Conservation (phyloP, 148 eudicot species). For the Rhododendron simsii region DNA sequence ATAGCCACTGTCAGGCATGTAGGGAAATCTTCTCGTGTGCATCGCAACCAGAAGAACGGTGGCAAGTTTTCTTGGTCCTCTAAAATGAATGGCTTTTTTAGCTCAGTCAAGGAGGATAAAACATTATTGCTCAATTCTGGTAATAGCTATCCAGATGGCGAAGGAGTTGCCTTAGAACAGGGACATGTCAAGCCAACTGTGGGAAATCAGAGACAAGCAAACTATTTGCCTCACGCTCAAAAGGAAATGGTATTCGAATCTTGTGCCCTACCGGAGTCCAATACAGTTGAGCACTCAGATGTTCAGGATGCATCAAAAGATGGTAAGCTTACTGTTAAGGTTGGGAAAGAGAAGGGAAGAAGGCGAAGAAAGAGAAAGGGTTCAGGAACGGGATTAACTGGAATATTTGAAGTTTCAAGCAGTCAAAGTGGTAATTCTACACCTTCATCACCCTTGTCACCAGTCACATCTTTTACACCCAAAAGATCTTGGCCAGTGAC, state of each 20-base stretch:
- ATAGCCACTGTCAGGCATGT: constrained; percentile 18
- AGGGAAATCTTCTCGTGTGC: constrained; percentile 24
- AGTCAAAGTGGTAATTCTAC: constrained; percentile 94
- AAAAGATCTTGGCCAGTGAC: constrained; percentile 31
- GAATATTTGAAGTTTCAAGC: constrained; percentile 67
- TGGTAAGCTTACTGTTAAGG: constrained; percentile 52
- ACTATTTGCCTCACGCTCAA: constrained; percentile 9
- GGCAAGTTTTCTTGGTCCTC: constrained; percentile 20
- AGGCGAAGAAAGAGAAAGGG: constrained; percentile 61
- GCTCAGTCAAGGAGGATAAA: constrained; percentile 24
- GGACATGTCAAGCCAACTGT: constrained; percentile 11
- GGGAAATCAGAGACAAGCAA: constrained; percentile 12
- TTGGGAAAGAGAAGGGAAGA: constrained; percentile 59
- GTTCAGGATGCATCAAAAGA: constrained; percentile 29
- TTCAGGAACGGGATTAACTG: constrained; percentile 32
- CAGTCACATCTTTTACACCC: constrained; percentile 39
- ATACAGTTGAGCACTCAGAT: constrained; percentile 26
- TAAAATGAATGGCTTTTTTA: constrained; percentile 23
- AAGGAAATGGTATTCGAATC: constrained; percentile 15
- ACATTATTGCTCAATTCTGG: constrained; percentile 11
- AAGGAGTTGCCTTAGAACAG: constrained; percentile 14
- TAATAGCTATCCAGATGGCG: constrained; percentile 13
- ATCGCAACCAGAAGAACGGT: constrained; percentile 15
- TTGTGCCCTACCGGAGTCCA: constrained; percentile 5
- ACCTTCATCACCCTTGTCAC: constrained; percentile 87